Base-by-base conservation (phyloP, 345 rosid genomes). In the Durio zibethinus region DNA sequence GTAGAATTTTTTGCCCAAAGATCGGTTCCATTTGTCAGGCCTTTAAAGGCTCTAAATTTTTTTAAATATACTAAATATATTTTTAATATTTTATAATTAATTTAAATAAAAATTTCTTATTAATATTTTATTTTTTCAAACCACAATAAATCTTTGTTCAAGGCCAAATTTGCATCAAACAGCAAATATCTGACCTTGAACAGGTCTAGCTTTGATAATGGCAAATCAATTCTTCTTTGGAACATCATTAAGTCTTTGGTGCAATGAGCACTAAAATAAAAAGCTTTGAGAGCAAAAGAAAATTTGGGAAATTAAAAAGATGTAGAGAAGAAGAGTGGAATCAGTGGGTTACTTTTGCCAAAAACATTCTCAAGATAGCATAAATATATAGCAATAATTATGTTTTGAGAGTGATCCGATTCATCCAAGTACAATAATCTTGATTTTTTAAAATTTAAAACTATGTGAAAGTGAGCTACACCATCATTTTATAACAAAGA, bases 261-360 rank as follows among this genome's bases (percentile, higher is more conserved):
- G 88, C 86, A 52, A 29, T 36, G 42, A 72, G 78, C 86, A 85
- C 88, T 81, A 81, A 67, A 31, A 45, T 6, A 38, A 33, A 77
- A 72, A 15, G 18, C 3, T 62, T 62, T 20, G 42, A 20, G 40
- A 38, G 45, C n/a, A 18, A 35, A 78, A 73, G 12, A 31, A 35
- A 62, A 20, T 2, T 47, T 23, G 43, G 42, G 54, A 53, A 54
- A 23, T 47, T 40, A 64, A n/a, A 70, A 47, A 59, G 42, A 74
- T 68, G 53, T 47, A 31, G 31, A 59, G 40, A 72, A 76, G 29
- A 67, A 14, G 62, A 76, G 85, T 83, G 86, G 77, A 75, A 83
- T 79, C 38, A 73, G 75, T 66, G 77, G 69, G 79, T 72, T 52
- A 16, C 70, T 45, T 74, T 72, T 75, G 72, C 76, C 75, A 62